Evolutionary conservation across 2,329 filamentous ascomycete genomes (phyloP).

Genomic region (Alternaria gaisen): DNA sequence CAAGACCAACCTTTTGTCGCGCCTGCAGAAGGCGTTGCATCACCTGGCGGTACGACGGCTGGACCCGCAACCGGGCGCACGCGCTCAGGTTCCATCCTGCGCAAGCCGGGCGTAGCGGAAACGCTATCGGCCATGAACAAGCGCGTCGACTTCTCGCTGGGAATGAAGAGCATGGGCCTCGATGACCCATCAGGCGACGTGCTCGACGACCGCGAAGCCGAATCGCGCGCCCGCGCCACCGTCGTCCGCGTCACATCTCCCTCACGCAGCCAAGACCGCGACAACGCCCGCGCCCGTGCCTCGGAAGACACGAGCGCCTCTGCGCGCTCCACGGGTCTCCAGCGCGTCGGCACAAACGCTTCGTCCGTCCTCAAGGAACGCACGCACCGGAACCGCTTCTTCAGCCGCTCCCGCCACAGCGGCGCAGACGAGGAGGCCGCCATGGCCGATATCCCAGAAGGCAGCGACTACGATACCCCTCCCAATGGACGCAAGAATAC

Average conservation of each 20-base stretch:
- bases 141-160: slow-evolving; percentile 75
- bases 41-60: slow-evolving; percentile 1
- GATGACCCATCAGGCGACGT: slow-evolving; percentile 71
- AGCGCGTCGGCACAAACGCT: slow-evolving; percentile 49
- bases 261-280: slow-evolving; percentile 40
- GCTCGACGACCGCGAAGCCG: slow-evolving; percentile 63
- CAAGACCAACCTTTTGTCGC: slow-evolving; percentile 56
- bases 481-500: slow-evolving; percentile 34
- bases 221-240: slow-evolving; percentile 46
- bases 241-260: slow-evolving; percentile 54
- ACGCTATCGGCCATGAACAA: slow-evolving; percentile 66
- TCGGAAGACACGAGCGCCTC: slow-evolving; percentile 43
- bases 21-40: slow-evolving; percentile 34
- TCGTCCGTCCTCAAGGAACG: slow-evolving; percentile 43
- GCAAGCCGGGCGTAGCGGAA: slow-evolving; percentile 63
- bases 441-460: slow-evolving; percentile 58
- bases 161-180: slow-evolving; percentile 67
- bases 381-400: slow-evolving; percentile 69
- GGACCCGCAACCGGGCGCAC: slow-evolving; percentile 40
- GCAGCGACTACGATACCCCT: slow-evolving; percentile 21
- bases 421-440: slow-evolving; percentile 55
- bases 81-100: slow-evolving; percentile 66
- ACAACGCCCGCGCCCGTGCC: slow-evolving; percentile 32
- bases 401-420: slow-evolving; percentile 56
- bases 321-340: slow-evolving; percentile 41